Percentiles rank a stretch among this genome's conserved stretches.
Evolutionary conservation across 805 yeast genomes (phyloP).

Genomic region (Candida easanensis): DNA sequence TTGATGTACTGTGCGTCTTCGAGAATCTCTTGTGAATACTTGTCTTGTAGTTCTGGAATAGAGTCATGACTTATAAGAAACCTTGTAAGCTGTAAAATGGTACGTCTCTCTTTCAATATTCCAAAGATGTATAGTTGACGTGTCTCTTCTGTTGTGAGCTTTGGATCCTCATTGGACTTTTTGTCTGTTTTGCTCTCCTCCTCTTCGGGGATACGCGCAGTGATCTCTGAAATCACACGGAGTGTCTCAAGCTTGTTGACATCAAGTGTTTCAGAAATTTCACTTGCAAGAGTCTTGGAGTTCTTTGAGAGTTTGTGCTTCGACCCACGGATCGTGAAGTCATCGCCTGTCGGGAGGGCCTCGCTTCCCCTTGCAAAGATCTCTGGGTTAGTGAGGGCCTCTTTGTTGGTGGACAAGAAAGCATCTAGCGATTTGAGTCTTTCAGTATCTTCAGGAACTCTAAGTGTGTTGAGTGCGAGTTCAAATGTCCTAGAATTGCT

Average conservation of each 20-base stretch:
- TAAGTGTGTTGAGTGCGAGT: constrained; percentile 22
- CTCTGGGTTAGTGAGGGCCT: constrained; percentile 13
- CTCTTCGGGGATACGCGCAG: constrained; percentile 34
- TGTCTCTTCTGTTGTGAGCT: constrained; percentile 9
- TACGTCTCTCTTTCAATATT: constrained; percentile 51
- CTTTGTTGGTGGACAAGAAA: constrained; percentile 16
- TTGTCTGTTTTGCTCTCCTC: constrained; percentile 3
- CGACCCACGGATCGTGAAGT: constrained; percentile 40
- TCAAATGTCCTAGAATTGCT: constrained; percentile 25
- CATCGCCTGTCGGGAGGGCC: constrained; percentile 15
- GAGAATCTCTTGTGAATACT: constrained; percentile 20
- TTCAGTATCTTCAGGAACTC: constrained; percentile 12
- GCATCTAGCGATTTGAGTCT: constrained; percentile 19
- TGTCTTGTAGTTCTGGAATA: constrained; percentile 24
- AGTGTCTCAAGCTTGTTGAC: constrained; percentile 44
- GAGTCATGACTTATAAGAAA: constrained; percentile 26
- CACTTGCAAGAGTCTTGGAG: constrained; percentile 38
- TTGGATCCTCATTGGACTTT: constrained; percentile 9
- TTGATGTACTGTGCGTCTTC: constrained; percentile 24
- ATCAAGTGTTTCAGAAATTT: constrained; percentile 36
- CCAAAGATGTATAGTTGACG: constrained; percentile 32
- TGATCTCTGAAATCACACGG: constrained; percentile 44
- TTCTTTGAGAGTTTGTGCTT: constrained; percentile 34
- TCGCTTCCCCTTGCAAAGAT: constrained; percentile 3
- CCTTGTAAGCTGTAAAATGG: constrained; percentile 41